Percentiles rank a stretch among this genome's conserved stretches.
These are phyloP conservation scores for Biscogniauxia mediterranea DNA, from an alignment of 2,329 filamentous ascomycete species.

Conservation along the genomic window DNA sequence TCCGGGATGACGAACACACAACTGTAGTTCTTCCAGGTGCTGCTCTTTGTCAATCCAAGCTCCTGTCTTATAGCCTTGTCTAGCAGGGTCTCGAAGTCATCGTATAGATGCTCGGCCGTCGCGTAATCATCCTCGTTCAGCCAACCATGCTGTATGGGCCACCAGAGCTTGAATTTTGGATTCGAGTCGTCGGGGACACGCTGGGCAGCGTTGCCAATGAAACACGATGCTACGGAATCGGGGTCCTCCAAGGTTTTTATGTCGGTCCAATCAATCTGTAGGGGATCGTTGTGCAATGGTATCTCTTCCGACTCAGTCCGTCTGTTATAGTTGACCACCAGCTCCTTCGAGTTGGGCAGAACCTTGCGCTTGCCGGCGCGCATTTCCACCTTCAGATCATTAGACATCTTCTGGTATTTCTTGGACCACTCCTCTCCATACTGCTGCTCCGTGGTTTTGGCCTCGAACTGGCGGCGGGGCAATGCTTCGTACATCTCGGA, in stretches of 20 bases:
- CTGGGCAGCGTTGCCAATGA: slow-evolving; percentile 78
- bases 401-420: slow-evolving; percentile 77
- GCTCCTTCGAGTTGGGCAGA: slow-evolving; percentile 93
- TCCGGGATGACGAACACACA: slow-evolving; percentile 98
- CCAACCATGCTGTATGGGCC: slow-evolving; percentile 84
- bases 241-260: slow-evolving; percentile 65
- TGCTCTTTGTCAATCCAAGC: slow-evolving; percentile 72
- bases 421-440: slow-evolving; percentile 81
- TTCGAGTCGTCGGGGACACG: slow-evolving; percentile 86
- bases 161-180: slow-evolving; percentile 88
- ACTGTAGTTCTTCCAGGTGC: slow-evolving; percentile 85
- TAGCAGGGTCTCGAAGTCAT: slow-evolving; percentile 84
- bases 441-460: slow-evolving; percentile 67
- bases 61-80: slow-evolving; percentile 86
- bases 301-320: slow-evolving; percentile 82
- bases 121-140: slow-evolving; percentile 88
- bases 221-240: slow-evolving; percentile 58
- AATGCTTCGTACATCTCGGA: slow-evolving; percentile 78
- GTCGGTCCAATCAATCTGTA: slow-evolving; percentile 95
- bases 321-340: slow-evolving; percentile 92
- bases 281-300: slow-evolving; percentile 88
- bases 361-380: slow-evolving; percentile 91
- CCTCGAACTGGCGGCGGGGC: slow-evolving; percentile 67
- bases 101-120: slow-evolving; percentile 74
- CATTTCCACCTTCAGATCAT: slow-evolving; percentile 87